Conservation (phyloP, 768 basidiomycete species). For the Mycena alexandri region DNA sequence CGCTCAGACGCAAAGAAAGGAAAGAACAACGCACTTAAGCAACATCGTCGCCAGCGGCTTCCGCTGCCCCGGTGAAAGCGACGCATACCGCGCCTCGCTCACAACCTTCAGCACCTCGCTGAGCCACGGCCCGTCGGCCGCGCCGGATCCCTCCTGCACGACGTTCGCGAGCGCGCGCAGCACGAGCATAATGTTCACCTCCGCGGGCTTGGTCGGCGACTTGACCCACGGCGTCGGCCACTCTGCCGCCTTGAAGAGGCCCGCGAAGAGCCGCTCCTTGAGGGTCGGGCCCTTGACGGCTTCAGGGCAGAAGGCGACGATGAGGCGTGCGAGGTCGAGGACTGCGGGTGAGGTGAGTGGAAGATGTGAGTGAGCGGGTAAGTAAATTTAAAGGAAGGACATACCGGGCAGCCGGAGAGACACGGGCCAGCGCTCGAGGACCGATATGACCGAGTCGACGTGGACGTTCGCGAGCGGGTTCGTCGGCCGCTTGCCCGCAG, state of each 20-base stretch:
- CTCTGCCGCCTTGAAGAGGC: constrained; percentile 76
- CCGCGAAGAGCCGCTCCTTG: constrained; percentile 67
- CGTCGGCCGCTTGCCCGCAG: constrained; percentile 52
- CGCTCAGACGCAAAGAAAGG: constrained; percentile 1
- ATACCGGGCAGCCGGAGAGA: constrained; percentile 80
- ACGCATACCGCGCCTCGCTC: constrained; percentile 61
- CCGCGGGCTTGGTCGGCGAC: constrained; percentile 76
- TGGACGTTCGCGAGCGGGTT: constrained; percentile 59
- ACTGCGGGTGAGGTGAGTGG: constrained; percentile 59
- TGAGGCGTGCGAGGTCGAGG: constrained; percentile 86
- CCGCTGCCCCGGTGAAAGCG: constrained; percentile 61
- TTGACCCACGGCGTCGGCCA: constrained; percentile 69
- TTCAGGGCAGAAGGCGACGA: constrained; percentile 74
- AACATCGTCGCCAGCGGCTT: constrained; percentile 79
- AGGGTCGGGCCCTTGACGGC: constrained; percentile 58
- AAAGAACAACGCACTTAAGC: constrained; percentile 79
- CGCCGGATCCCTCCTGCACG: constrained; percentile 67
- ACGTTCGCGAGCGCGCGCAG: constrained; percentile 86
- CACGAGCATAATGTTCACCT: constrained; percentile 87
- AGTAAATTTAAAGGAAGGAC: constrained; percentile 26
- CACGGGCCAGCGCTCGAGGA: constrained; percentile 82
- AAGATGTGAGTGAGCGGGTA: background rate
- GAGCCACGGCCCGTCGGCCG: constrained; percentile 64
- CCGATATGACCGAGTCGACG: constrained; percentile 70
- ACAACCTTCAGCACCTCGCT: constrained; percentile 79